phyloP scores from a whole-genome alignment of 768 basidiomycete species.

The Macrolepiota dolichaula region DNA sequence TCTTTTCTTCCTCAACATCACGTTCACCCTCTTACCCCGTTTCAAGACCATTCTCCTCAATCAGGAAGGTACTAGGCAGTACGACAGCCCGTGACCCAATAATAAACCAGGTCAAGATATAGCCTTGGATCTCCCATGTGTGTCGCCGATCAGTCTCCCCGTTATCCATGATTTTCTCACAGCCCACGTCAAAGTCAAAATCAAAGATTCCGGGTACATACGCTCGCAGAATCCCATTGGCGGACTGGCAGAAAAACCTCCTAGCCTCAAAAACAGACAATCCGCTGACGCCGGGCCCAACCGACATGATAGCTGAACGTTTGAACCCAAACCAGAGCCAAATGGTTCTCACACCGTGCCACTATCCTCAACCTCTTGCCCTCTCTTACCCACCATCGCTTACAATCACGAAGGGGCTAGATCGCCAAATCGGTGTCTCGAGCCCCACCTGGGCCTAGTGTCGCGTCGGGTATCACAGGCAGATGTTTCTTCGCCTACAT shows the following conservation, averaged over 20 bases:
- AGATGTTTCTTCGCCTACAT: constrained; percentile 11
- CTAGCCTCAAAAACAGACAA: background rate
- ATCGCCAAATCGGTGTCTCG: background rate
- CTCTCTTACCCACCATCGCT: background rate
- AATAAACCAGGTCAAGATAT: constrained; percentile 7
- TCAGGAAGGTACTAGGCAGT: background rate
- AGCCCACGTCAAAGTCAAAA: constrained; percentile 2
- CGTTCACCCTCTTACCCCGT: background rate
- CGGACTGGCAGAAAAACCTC: background rate
- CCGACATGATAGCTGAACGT: background rate
- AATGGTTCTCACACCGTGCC: background rate
- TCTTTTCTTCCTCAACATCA: background rate
- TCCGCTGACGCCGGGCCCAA: constrained; percentile 12
- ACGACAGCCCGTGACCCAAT: background rate
- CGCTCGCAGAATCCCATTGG: constrained; percentile 1
- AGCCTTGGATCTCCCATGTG: constrained; percentile 23
- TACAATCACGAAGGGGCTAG: background rate
- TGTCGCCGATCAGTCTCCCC: constrained; percentile 9
- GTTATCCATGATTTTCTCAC: background rate
- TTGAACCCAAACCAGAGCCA: background rate
- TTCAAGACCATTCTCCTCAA: background rate
- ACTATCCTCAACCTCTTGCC: too few species aligned
- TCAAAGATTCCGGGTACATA: background rate
- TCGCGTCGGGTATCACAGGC: background rate
- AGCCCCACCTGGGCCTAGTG: background rate